Conservation (phyloP, 176 grass and related monocot genomes). For the Avena insularis region DNA sequence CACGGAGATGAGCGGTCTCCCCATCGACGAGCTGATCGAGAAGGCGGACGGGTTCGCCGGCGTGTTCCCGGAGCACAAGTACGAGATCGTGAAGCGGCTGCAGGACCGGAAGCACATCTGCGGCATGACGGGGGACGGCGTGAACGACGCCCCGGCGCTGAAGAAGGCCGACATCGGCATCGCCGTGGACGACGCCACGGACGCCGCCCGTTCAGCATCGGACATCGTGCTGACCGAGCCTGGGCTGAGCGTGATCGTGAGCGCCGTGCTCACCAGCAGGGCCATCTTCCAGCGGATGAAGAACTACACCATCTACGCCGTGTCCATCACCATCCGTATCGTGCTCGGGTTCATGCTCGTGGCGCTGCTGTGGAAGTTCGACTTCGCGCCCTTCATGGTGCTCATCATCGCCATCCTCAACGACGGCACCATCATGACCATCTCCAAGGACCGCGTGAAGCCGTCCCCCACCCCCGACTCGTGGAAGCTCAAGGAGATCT, state of each 20-base stretch:
- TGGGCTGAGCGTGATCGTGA: slow-evolving; percentile 95
- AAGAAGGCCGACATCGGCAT: slow-evolving; percentile 99
- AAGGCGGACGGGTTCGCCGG: slow-evolving; percentile 95
- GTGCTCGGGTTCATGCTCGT: slow-evolving; percentile 91
- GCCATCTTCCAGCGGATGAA: slow-evolving; percentile 99
- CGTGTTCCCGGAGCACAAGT: slow-evolving; percentile 98
- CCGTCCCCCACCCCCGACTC: slow-evolving; percentile 87
- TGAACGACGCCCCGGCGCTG: slow-evolving; percentile 92
- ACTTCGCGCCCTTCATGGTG: slow-evolving; percentile 99
- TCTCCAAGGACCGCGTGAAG: slow-evolving; percentile 98
- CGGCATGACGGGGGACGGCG: slow-evolving; percentile 96
- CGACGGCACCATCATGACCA: slow-evolving; percentile 99
- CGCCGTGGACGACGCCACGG: slow-evolving; percentile 86
- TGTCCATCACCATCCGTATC: slow-evolving; percentile 97
- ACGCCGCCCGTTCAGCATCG: slow-evolving; percentile 85
- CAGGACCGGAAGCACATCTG: slow-evolving; percentile 99
- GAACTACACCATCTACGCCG: slow-evolving; percentile 99
- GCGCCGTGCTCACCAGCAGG: slow-evolving; percentile 87
- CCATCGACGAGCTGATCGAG: slow-evolving; percentile 95
- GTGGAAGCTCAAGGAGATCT: slow-evolving; percentile 97
- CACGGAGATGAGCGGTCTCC: slow-evolving; percentile 53
- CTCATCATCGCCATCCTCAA: slow-evolving; percentile 97
- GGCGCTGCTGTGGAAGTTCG: slow-evolving; percentile 92
- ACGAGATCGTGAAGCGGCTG: slow-evolving; percentile 96
- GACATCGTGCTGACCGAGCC: slow-evolving; percentile 99